Percentiles rank a stretch among this genome's conserved stretches.
These are phyloP conservation scores for Trichoderma orchidacearum DNA, from an alignment of 495 filamentous ascomycete genomes.

Conservation along the genomic window DNA sequence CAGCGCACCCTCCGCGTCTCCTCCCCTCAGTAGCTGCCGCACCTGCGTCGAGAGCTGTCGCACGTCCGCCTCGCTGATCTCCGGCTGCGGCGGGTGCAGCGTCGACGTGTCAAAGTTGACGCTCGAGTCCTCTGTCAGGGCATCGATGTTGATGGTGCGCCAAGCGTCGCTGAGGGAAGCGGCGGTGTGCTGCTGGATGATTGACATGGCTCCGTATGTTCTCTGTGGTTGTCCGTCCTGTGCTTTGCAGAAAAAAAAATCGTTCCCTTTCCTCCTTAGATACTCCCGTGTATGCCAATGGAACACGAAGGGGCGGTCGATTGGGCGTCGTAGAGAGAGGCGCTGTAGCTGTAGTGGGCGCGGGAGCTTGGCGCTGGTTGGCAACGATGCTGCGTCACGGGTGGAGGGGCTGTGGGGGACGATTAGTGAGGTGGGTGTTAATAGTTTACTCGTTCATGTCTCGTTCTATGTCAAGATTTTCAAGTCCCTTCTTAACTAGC, in stretches of 20 bases:
- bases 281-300: no score
- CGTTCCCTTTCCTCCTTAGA: no score
- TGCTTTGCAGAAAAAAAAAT: not conserved
- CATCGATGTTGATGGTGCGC: conserved; percentile 90
- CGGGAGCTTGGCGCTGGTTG: not conserved
- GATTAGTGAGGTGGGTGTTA: not conserved
- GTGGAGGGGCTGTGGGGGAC: not conserved
- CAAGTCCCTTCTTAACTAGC: no score
- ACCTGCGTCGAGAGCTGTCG: conserved; percentile 62
- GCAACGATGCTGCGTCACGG: not conserved
- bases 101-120: conserved; percentile 76
- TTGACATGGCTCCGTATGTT: conserved; percentile 27
- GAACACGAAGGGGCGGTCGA: not conserved
- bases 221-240: not conserved
- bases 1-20: conserved; percentile 75
- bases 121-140: conserved; percentile 72
- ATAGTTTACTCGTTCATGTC: not conserved
- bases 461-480: no score
- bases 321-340: not conserved
- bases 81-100: conserved; percentile 55
- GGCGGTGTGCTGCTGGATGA: conserved; percentile 39
- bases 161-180: conserved; percentile 47
- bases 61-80: conserved; percentile 56
- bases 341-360: not conserved
- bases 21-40: conserved; percentile 69